Base-by-base conservation (phyloP, 805 yeast genomes). In the Jamesozyma rosinii region DNA sequence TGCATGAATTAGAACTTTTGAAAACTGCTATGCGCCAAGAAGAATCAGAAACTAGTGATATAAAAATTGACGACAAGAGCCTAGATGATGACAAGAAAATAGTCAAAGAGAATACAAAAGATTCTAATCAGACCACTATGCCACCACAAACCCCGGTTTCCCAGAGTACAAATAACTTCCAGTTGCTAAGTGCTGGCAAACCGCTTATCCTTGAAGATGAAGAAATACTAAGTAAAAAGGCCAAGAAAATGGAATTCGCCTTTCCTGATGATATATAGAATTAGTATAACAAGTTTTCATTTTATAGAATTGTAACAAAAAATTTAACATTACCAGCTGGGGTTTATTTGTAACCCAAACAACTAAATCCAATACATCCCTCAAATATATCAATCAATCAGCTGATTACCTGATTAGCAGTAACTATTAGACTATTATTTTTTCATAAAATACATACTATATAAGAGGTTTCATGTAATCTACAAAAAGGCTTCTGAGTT, bases 401-500 rank as follows among this genome's bases (percentile, higher is more conserved):
- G n/a, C n/a, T n/a, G n/a, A n/a, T n/a, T n/a, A n/a, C n/a, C n/a
- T n/a, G n/a, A n/a, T n/a, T n/a, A n/a, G n/a, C n/a, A n/a, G n/a
- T n/a, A n/a, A n/a, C n/a, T n/a, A n/a, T n/a, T n/a, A n/a, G n/a
- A n/a, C n/a, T n/a, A n/a, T n/a, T n/a, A 8, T 24, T 24, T 24
- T 24, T 24, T 24, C 29, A 24, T 24, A 24, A n/a, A 24, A 11
- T 24, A 30, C n/a, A 14, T 30, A 14, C 14, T 30, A 30, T 30
- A 14, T 30, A 30, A 30, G n/a, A 5, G 9, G 9, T 14, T 30
- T 11, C 17, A n/a, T n/a, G 10, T 32, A 9, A 31, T 44, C 48
- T 56, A 86, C 65, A 88, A 75, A 71, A 90, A 90, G 44, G 79
- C 83, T 69, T 88, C 92, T 42, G 92, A 79, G 59, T 90, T 83